Conservation (phyloP, 768 basidiomycete species). For the Coprinellus micaceus region DNA sequence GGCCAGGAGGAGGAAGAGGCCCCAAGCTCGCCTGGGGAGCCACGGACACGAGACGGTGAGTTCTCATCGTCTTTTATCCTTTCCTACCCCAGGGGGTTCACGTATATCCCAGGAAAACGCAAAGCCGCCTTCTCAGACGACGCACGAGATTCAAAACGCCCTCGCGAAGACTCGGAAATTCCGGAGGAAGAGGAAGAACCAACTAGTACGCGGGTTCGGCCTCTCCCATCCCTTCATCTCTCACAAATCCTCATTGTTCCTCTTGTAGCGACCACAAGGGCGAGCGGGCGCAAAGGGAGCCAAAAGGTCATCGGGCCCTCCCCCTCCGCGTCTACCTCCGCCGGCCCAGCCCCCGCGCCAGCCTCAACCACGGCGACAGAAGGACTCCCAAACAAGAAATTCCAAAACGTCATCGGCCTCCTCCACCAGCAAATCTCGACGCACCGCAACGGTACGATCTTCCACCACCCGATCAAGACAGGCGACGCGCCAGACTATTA, state of each 20-base stretch:
- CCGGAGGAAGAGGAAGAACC: conserved; percentile 65
- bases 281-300: too few relatives aligned
- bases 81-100: not conserved
- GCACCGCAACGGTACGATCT: conserved; percentile 86
- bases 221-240: conserved; percentile 8
- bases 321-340: not conserved
- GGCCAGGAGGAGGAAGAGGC: conserved; percentile 29
- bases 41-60: conserved; percentile 30
- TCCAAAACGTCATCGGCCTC: conserved; percentile 78
- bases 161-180: conserved; percentile 66
- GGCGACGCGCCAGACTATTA: conserved; percentile 89
- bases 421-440: conserved; percentile 79
- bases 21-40: conserved; percentile 27
- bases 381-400: conserved; percentile 58
- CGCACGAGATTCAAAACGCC: conserved; percentile 51
- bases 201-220: conserved; percentile 29
- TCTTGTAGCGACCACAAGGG: too few relatives aligned
- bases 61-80: not conserved
- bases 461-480: conserved; percentile 84
- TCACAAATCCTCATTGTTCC: not conserved
- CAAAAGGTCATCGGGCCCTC: not conserved
- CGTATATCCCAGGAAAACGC: conserved; percentile 49
- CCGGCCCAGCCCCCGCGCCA: not conserved
- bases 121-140: conserved; percentile 53
- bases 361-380: conserved; percentile 20